Percentiles rank a stretch among this genome's conserved stretches.
Evolutionary conservation across 139 green algal species (phyloP).

Genomic region (Astrephomene gubernaculifera): DNA sequence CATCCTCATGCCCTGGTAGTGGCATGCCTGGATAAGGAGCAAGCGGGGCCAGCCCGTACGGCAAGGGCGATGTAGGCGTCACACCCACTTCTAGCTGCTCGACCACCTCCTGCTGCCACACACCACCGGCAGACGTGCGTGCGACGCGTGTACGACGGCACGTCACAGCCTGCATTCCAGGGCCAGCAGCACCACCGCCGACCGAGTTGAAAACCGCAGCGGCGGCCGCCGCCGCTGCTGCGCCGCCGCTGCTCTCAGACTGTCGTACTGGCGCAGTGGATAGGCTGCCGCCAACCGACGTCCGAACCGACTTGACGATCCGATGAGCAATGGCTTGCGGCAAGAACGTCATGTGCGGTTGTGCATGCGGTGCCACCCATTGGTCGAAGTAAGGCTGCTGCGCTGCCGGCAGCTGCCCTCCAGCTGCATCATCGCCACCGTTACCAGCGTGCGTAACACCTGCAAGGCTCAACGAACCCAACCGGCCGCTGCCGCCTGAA

Average conservation of each 20-base stretch:
- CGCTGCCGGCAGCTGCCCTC: not conserved
- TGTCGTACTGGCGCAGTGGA: not conserved
- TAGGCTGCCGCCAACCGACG: not conserved
- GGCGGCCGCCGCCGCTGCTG: not conserved
- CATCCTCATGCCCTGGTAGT: not conserved
- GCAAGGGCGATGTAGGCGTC: not conserved
- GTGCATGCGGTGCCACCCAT: not conserved
- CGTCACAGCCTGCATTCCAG: not conserved
- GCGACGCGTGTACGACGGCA: slow-evolving; percentile 29
- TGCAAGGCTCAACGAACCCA: too few species aligned
- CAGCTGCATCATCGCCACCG: not conserved
- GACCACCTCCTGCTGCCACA: slow-evolving; percentile 41
- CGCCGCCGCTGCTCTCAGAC: not conserved
- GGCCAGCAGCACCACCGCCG: not conserved
- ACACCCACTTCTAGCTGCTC: slow-evolving; percentile 18
- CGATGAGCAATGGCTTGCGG: not conserved
- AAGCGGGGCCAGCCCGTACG: slow-evolving; percentile 17
- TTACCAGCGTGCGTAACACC: not conserved
- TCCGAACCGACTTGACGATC: not conserved
- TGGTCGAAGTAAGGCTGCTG: not conserved
- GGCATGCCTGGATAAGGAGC: slow-evolving; percentile 9
- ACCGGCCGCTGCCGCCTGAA: too few species aligned
- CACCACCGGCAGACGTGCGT: slow-evolving; percentile 22
- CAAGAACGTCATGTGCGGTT: not conserved
- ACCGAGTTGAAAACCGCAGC: not conserved